phyloP scores from a whole-genome alignment of 2,329 filamentous ascomycete genomes.

The Cercospora janseana region DNA sequence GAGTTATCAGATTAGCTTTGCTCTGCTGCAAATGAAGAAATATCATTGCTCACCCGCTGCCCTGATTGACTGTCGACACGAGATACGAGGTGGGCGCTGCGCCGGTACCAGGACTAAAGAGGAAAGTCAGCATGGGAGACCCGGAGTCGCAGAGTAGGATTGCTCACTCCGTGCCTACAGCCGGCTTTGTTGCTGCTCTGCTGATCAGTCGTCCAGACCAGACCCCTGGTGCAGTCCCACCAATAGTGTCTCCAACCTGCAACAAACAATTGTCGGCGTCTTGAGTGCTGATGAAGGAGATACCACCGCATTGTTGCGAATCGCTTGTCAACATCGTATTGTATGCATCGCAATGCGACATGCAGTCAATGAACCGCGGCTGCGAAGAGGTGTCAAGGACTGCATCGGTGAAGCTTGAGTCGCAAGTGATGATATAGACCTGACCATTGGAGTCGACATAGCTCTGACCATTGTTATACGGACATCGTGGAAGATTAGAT shows the following conservation, averaged over 20 bases:
- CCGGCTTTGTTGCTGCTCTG: constrained; percentile 5
- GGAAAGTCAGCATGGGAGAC: constrained; percentile 1
- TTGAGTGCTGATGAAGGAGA: constrained; percentile 27
- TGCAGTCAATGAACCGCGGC: constrained; percentile 30
- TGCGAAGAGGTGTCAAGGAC: constrained; percentile 29
- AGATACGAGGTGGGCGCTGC: constrained; percentile 1
- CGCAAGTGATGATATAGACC: constrained; percentile 33
- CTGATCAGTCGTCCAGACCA: constrained; percentile 26
- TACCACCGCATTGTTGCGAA: constrained; percentile 25
- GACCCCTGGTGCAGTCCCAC: constrained; percentile 9
- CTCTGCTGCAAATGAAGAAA: background rate
- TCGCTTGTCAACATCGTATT: constrained; percentile 20
- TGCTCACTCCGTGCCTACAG: constrained; percentile 3
- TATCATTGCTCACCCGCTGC: constrained; percentile 4
- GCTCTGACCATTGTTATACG: constrained; percentile 25
- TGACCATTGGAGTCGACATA: constrained; percentile 31
- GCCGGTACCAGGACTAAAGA: constrained; percentile 12
- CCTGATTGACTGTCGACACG: background rate
- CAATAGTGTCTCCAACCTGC: constrained; percentile 20
- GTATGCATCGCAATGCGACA: constrained; percentile 36
- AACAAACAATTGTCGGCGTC: constrained; percentile 30
- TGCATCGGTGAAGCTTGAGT: constrained; percentile 23
- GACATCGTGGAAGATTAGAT: constrained; percentile 30
- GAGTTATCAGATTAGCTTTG: background rate
- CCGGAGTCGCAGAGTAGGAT: background rate